Evolutionary conservation across 1,284 basidiomycete genomes (phyloP).

Genomic region (Polyporus tsugae): DNA sequence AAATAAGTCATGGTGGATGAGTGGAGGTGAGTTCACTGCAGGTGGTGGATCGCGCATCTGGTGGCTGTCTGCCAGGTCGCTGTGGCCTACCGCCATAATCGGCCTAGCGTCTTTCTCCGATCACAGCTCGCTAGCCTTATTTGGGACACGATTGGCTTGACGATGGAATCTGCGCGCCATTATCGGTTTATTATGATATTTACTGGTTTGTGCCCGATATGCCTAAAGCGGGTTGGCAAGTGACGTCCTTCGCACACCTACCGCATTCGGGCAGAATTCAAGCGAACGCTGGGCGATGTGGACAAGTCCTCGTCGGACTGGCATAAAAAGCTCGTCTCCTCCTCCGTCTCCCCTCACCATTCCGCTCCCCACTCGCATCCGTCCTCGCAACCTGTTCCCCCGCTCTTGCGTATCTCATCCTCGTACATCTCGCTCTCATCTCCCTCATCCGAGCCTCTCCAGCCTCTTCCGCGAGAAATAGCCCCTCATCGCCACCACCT

Average conservation of each 20-base stretch:
- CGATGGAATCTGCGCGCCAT: slow-evolving; percentile 19
- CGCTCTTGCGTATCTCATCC: slow-evolving; percentile 21
- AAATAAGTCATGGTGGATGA: neutral
- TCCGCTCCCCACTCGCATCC: slow-evolving; percentile 25
- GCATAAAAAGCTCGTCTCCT: slow-evolving; percentile 30
- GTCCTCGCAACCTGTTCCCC: slow-evolving; percentile 17
- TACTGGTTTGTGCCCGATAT: slow-evolving; percentile 17
- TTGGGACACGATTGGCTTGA: slow-evolving; percentile 11
- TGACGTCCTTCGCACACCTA: slow-evolving; percentile 23
- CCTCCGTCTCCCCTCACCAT: slow-evolving; percentile 33
- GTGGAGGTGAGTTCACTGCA: neutral
- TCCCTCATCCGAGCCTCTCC: slow-evolving; percentile 24
- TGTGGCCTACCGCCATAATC: slow-evolving; percentile 29
- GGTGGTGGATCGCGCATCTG: neutral
- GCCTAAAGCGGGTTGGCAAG: slow-evolving; percentile 17
- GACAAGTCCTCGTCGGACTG: slow-evolving; percentile 22
- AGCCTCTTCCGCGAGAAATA: slow-evolving; percentile 19
- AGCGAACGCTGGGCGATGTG: slow-evolving; percentile 22
- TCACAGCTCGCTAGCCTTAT: slow-evolving; percentile 23
- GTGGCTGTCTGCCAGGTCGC: neutral
- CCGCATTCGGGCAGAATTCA: slow-evolving; percentile 20
- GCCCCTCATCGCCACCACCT: slow-evolving; percentile 24
- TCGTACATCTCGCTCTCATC: slow-evolving; percentile 11
- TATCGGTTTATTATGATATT: slow-evolving; percentile 25
- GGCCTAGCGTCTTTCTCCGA: slow-evolving; percentile 24